Percentiles rank a stretch among this genome's conserved stretches.
Evolutionary conservation across 2,329 filamentous ascomycete genomes (phyloP).

Genomic region (Fusarium papillatum): DNA sequence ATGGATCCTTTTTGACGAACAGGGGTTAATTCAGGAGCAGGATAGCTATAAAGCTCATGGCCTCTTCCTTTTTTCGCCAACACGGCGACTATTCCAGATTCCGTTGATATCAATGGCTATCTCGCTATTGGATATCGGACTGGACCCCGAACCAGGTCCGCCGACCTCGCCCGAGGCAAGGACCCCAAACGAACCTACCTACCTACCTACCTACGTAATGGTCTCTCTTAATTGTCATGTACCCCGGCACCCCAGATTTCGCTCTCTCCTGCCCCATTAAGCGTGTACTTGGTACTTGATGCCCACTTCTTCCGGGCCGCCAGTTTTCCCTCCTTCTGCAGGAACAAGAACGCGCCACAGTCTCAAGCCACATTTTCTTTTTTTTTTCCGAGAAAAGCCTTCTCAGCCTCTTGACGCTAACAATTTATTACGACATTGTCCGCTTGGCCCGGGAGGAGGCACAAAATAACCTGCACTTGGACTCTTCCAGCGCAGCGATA

Average conservation of each 20-base stretch:
- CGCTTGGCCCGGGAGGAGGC: not conserved
- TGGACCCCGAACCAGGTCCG: slow-evolving; percentile 33
- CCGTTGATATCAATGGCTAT: slow-evolving; percentile 4
- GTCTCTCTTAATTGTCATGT: not conserved
- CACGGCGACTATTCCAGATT: slow-evolving; percentile 8
- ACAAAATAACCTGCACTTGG: not conserved
- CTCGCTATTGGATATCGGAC: slow-evolving; percentile 31
- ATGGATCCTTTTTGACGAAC: slow-evolving; percentile 10
- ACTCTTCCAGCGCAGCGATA: not conserved
- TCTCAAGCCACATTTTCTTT: not conserved
- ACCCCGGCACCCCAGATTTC: not conserved
- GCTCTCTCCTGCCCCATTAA: not conserved
- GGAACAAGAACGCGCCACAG: not conserved
- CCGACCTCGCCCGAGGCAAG: slow-evolving; percentile 30
- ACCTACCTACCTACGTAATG: not conserved
- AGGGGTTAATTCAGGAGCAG: not conserved
- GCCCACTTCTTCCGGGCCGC: not conserved
- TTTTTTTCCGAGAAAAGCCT: not conserved
- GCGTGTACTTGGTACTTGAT: not conserved
- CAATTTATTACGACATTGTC: not conserved
- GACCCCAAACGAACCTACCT: not conserved
- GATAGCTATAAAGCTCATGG: too few species aligned
- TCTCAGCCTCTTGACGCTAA: not conserved
- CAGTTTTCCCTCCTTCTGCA: not conserved
- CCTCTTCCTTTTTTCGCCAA: slow-evolving; percentile 7